Base-by-base conservation (phyloP, 768 basidiomycete species). In the Podaxis sp. region DNA sequence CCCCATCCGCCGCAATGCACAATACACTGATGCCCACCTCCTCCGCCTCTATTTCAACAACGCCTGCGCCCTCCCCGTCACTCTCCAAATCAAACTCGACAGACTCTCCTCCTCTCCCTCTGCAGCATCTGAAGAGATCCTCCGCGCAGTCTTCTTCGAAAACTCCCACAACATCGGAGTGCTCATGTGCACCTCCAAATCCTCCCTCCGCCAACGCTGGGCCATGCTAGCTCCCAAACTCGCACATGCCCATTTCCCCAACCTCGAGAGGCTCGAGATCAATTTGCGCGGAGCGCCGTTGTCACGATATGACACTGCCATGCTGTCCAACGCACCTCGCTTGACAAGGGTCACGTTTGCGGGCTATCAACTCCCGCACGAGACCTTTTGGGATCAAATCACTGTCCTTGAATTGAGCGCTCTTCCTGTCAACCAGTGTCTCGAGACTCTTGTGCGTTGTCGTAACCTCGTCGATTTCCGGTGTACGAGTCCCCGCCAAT, bases 31-130 rank as follows among this genome's bases (percentile, higher is more conserved):
- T n/a, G 60, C 60, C 4, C 37, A 37, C n/a, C 52, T 61, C 27
- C 60, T 61, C 52, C 17, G 52, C 4, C 60, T 61, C 53, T 55
- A 61, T 52, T 61, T 61, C 47, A 4, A 1, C 60, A 61, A 61
- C 17, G 60, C 60, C 27, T 13, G 53, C 12, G 60, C 60, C 2
- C 60, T 61, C 13, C 60, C 60, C n/a, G 52, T 61, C 15, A 22
- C 52, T 15, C 40, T 61, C 43, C 53, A 61, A 1, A 61, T 61
- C 53, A 61, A 55, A 37, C 60, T 61, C 53, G 52, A 61, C 52
- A 54, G 60, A 36, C 53, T 61, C 22, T 55, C 60, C 11, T 55
- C 53, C 15, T 61, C 60, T 1, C 43, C 60, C 41, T 47, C 60
- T 3, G 33, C 53, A 2, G 25, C 60, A 2, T 61, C 60, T 0